Conservation (phyloP, 139 green algal species). For the Chlorella sorokiniana region DNA sequence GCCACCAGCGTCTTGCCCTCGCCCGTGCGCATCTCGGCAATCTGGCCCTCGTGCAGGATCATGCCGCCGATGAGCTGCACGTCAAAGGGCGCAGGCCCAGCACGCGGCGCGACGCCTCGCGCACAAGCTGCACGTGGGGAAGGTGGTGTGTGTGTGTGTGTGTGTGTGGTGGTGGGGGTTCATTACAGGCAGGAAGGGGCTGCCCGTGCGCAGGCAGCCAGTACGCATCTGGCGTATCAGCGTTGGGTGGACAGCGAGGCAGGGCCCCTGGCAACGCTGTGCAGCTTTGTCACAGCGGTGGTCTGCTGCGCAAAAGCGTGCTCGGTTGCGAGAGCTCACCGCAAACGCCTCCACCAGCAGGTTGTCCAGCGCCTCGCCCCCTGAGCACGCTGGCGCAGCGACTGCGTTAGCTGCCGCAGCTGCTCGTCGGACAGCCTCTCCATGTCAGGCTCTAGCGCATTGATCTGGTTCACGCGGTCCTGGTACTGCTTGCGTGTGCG, state of each 20-base stretch:
- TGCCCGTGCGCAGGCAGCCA: too few relatives aligned
- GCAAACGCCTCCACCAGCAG: slow-evolving; percentile 92
- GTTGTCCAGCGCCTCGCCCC: slow-evolving; percentile 78
- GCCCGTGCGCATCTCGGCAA: slow-evolving; percentile 98
- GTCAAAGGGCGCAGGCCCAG: slow-evolving; percentile 96
- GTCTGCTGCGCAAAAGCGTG: not conserved
- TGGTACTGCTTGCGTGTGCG: slow-evolving; percentile 51
- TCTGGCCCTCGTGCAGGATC: slow-evolving; percentile 91
- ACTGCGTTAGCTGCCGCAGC: slow-evolving; percentile 80
- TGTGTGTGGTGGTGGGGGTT: not conserved
- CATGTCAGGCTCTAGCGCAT: slow-evolving; percentile 83
- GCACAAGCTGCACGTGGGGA: slow-evolving; percentile 71
- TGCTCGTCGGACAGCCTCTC: slow-evolving; percentile 79
- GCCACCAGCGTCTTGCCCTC: slow-evolving; percentile 98
- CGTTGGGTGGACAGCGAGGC: not conserved
- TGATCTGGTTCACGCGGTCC: slow-evolving; percentile 82
- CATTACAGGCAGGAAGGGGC: not conserved
- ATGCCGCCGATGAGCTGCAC: slow-evolving; percentile 98
- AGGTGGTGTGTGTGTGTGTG: not conserved
- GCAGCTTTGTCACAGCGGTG: not conserved
- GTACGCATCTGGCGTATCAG: too few relatives aligned
- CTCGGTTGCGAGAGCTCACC: slow-evolving; percentile 31
- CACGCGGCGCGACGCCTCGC: slow-evolving; percentile 90
- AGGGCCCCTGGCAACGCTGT: too few relatives aligned
- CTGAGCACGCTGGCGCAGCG: slow-evolving; percentile 56